A percentile compares a stretch with the other conserved stretches of the same genome.
phyloP scores from a whole-genome alignment of 176 grass and related monocot genomes.

The Triticum timopheevii region DNA sequence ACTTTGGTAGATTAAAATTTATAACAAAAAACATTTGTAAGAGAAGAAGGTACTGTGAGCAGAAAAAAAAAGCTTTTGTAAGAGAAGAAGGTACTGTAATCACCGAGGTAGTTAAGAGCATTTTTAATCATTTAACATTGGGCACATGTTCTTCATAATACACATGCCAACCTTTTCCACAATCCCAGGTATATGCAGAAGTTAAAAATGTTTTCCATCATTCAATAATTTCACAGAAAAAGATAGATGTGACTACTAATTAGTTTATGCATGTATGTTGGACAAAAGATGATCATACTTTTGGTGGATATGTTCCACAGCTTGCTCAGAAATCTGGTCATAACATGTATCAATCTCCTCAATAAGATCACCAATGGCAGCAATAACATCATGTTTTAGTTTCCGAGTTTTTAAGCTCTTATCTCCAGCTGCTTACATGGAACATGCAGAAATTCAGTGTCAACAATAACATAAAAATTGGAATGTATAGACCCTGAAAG shows the following conservation, averaged over 20 bases:
- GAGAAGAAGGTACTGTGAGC: background rate
- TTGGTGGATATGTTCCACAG: conserved; percentile 98
- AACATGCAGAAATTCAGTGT: conserved; percentile 32
- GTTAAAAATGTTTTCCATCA: background rate
- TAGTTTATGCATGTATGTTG: background rate
- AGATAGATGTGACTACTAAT: background rate
- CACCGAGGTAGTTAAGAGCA: background rate
- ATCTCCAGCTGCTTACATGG: conserved; percentile 59
- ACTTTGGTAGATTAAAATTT: background rate
- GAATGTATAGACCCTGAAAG: background rate
- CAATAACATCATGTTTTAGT: conserved; percentile 96
- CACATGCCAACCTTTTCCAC: background rate
- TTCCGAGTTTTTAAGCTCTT: conserved; percentile 67
- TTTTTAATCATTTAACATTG: background rate
- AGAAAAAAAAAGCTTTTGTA: background rate
- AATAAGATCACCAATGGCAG: conserved; percentile 87
- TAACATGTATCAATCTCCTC: conserved; percentile 91
- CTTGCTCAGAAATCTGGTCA: conserved; percentile 89
- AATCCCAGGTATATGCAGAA: background rate
- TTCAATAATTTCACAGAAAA: background rate
- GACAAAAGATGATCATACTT: conserved; percentile 55
- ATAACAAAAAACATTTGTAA: background rate
- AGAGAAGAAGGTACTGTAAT: background rate
- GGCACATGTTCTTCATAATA: background rate
- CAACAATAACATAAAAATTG: conserved; percentile 17